Evolutionary conservation across 139 green algal genomes (phyloP), one percentile per base, ranked within the genome.

Genomic region (Chlorella sp.): DNA sequence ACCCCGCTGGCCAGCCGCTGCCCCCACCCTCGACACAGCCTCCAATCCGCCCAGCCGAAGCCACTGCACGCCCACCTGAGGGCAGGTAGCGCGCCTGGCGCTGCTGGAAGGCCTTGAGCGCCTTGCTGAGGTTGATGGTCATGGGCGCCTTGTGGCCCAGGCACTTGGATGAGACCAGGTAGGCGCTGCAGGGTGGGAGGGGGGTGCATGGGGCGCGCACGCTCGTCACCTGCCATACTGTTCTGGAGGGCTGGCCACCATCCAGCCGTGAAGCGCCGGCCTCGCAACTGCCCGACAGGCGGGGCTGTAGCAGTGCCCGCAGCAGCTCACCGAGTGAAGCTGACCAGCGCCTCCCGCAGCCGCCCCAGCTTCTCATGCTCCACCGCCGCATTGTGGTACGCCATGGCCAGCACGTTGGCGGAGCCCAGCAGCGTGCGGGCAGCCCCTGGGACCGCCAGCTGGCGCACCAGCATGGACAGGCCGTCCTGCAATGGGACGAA

Each of bases 381-480:
- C 51, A 60, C 64, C 25, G 65, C 87, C 23, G 81, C 81, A 44
- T 90, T 90, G 76, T 90, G 87, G 30, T 90, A 90, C 13, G 87
- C 75, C 76, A 90, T 90, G 36, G 87, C 87, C 73, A 90, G 80
- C 63, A 90, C 63, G 28, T 88, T 86, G 70, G 76, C 87, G 15
- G 39, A 62, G 32, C 25, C 47, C 26, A 88, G 64, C 56, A 62
- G 38, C 60, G 30, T 26, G 5, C 47, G 57, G 15, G 67, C n/a
- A 1, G 73, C 39, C 30, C 74, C 63, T 3, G 60, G 68, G 3
- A 25, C 41, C 12, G 34, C 71, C 63, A 83, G 78, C 78, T 74
- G 63, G 28, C 78, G 80, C 32, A 79, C 32, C 65, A 85, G 51
- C 28, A 44, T 17, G 47, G 36, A 70, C 11, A 85, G 68, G 67